These are phyloP conservation scores for Fusarium camptoceras DNA, from an alignment of 2,329 filamentous ascomycete species.

Conservation along the genomic window DNA sequence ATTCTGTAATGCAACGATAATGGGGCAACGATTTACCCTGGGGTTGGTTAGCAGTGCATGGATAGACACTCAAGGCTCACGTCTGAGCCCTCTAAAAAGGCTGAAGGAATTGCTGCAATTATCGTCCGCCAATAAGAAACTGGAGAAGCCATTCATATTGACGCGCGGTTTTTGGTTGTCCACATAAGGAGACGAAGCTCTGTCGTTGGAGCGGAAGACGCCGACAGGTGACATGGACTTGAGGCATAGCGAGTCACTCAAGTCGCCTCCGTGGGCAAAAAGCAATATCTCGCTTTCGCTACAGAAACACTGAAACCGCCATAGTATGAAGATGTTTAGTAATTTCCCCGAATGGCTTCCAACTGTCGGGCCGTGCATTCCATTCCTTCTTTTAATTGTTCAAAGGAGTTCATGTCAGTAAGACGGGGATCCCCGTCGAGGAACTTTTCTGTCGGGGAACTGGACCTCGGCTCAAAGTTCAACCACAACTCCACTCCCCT, in stretches of 20 bases:
- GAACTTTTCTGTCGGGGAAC: slow-evolving; percentile 22
- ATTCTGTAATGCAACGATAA: slow-evolving; percentile 19
- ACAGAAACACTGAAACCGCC: slow-evolving; percentile 25
- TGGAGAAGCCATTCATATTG: not conserved
- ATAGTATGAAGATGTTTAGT: slow-evolving; percentile 29
- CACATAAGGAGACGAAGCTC: slow-evolving; percentile 6
- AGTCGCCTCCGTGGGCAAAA: not conserved
- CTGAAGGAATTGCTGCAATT: not conserved
- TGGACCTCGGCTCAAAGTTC: slow-evolving; percentile 23
- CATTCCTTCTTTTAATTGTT: not conserved
- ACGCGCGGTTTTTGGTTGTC: slow-evolving; percentile 25
- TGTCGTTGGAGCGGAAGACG: slow-evolving; percentile 3
- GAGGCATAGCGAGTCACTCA: slow-evolving; percentile 16
- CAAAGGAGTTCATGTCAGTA: not conserved
- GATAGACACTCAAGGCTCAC: slow-evolving; percentile 27
- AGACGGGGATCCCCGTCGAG: slow-evolving; percentile 3
- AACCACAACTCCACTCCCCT: slow-evolving; percentile 14
- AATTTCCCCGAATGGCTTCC: slow-evolving; percentile 10
- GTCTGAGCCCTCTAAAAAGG: slow-evolving; percentile 25
- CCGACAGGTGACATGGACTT: slow-evolving; percentile 14
- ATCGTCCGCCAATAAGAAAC: slow-evolving; percentile 24
- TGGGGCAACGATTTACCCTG: slow-evolving; percentile 32
- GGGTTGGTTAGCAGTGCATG: slow-evolving; percentile 12
- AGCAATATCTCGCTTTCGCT: slow-evolving; percentile 1
- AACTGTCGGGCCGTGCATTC: slow-evolving; percentile 26